Evolutionary conservation across 768 basidiomycete genomes (phyloP).

Genomic region (Royoungia palumana): DNA sequence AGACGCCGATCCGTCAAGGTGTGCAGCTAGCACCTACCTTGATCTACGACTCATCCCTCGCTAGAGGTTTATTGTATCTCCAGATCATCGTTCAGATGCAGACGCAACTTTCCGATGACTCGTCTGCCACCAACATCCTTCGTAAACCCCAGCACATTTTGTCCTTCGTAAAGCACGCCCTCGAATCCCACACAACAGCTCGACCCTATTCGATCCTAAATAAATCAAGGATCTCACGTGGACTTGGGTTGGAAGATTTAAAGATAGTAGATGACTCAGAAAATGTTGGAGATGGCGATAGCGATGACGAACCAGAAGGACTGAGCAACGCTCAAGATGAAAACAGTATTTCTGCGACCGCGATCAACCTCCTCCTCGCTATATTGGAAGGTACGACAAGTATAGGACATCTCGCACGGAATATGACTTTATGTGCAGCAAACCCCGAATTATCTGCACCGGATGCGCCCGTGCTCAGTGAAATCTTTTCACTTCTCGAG

Average conservation of each 20-base stretch:
- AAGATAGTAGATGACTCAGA: conserved; percentile 37
- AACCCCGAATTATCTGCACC: conserved; percentile 61
- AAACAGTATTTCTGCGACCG: conserved; percentile 71
- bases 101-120: conserved; percentile 54
- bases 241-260: conserved; percentile 34
- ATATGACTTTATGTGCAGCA: conserved; percentile 21
- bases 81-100: conserved; percentile 85
- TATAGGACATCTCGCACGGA: neutral
- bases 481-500: conserved; percentile 67
- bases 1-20: conserved; percentile 26
- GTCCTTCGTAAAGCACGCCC: conserved; percentile 77
- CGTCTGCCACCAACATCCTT: conserved; percentile 54
- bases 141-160: conserved; percentile 67
- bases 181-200: conserved; percentile 41
- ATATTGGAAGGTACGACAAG: conserved; percentile 71
- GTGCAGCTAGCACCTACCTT: neutral
- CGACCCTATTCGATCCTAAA: neutral
- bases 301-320: conserved; percentile 48
- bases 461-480: conserved; percentile 60
- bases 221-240: conserved; percentile 7
- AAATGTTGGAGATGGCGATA: conserved; percentile 49
- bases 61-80: conserved; percentile 66
- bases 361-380: conserved; percentile 77
- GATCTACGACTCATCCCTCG: conserved; percentile 3
- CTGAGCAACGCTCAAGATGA: conserved; percentile 40